Conservation (phyloP, 2,329 filamentous ascomycete species). For the Sordariomycetes sp. region DNA sequence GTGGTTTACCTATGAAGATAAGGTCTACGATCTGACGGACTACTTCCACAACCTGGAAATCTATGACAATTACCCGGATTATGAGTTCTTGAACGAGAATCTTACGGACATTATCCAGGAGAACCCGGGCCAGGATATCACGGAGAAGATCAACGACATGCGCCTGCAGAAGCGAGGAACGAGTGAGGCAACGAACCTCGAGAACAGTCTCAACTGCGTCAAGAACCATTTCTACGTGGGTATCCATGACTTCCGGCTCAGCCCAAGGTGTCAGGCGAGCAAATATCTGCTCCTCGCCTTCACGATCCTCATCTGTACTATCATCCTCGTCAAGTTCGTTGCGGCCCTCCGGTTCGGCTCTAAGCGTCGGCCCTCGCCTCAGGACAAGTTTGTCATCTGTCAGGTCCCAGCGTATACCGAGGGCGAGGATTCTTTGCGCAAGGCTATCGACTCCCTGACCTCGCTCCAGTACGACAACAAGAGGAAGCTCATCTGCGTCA, state of each 20-base stretch:
- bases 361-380: constrained; percentile 75
- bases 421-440: constrained; percentile 86
- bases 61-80: constrained; percentile 38
- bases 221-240: constrained; percentile 75
- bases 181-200: constrained; percentile 35
- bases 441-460: constrained; percentile 87
- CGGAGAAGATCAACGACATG: constrained; percentile 44
- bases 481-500: constrained; percentile 88
- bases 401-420: constrained; percentile 97
- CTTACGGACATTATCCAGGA: constrained; percentile 56
- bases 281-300: constrained; percentile 84
- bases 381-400: constrained; percentile 98
- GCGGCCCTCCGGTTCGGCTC: constrained; percentile 87
- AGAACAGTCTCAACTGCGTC: constrained; percentile 66
- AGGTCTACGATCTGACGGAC: constrained; percentile 80
- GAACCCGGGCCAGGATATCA: constrained; percentile 72
- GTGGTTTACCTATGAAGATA: constrained; percentile 68
- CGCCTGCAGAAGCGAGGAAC: constrained; percentile 29
- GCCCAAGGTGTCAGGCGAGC: constrained; percentile 68
- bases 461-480: constrained; percentile 97
- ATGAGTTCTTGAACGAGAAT: constrained; percentile 58
- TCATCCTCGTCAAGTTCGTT: constrained; percentile 81
- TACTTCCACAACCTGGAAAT: constrained; percentile 68
- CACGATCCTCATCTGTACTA: constrained; percentile 66
- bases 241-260: constrained; percentile 70